phyloP scores from a whole-genome alignment of 2,329 filamentous ascomycete species.

The Phialophora verrucosa region DNA sequence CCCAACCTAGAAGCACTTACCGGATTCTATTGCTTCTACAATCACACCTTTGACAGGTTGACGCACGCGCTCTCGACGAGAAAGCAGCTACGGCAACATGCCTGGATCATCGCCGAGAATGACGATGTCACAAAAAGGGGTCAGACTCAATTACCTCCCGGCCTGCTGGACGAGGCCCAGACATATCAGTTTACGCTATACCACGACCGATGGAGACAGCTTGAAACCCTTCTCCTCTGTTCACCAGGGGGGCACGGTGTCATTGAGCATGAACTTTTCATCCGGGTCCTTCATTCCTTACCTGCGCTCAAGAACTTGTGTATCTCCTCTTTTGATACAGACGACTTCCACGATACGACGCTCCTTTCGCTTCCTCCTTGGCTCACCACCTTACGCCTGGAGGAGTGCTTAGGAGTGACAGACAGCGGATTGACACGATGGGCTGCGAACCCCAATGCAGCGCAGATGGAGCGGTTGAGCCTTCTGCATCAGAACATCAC shows the following conservation, averaged over 20 bases:
- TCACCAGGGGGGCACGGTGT: constrained; percentile 51
- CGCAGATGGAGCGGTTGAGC: constrained; percentile 53
- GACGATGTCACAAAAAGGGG: constrained; percentile 48
- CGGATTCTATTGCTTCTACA: constrained; percentile 60
- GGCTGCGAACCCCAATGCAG: constrained; percentile 53
- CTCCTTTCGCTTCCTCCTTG: constrained; percentile 56
- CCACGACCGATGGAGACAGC: constrained; percentile 57
- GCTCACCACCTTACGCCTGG: constrained; percentile 60
- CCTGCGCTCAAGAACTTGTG: constrained; percentile 60
- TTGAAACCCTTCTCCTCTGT: constrained; percentile 62
- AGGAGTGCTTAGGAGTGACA: constrained; percentile 61
- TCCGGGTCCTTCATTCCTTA: constrained; percentile 60
- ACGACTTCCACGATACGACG: constrained; percentile 62
- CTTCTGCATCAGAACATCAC: constrained; percentile 61
- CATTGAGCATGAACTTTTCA: constrained; percentile 61
- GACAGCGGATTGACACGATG: constrained; percentile 62
- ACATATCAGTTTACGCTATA: constrained; percentile 59
- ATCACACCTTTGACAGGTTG: constrained; percentile 60
- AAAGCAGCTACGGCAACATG: constrained; percentile 59
- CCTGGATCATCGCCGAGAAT: constrained; percentile 61
- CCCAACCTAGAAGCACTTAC: constrained; percentile 62
- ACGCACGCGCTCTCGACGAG: constrained; percentile 63
- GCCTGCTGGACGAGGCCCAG: constrained; percentile 57
- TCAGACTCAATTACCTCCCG: constrained; percentile 44
- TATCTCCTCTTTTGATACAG: constrained; percentile 59